Evolutionary conservation across 495 filamentous ascomycete species (phyloP).

Genomic region (Gamarada debralockiae): DNA sequence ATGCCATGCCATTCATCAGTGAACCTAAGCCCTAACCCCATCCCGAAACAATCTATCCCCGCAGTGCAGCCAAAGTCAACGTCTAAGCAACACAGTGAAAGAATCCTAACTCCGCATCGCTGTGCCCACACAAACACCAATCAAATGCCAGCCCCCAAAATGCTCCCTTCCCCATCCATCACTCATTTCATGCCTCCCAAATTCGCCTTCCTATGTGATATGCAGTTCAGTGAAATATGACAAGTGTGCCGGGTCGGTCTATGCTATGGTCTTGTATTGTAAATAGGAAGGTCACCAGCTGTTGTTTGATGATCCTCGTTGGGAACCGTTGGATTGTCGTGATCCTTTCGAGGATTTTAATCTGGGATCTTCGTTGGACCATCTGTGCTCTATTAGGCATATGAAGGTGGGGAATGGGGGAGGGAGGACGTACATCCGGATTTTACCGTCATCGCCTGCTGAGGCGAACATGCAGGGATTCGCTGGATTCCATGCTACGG

Average conservation of each 20-base stretch:
- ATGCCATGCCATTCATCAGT: not conserved
- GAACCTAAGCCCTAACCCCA: too few relatives aligned
- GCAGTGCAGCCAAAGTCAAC: not conserved
- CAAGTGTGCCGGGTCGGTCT: not conserved
- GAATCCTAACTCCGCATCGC: not conserved
- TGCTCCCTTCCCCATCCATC: not conserved
- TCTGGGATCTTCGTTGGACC: conserved; percentile 14
- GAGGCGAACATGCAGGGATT: conserved; percentile 86
- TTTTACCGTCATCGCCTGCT: conserved; percentile 80
- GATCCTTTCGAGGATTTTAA: conserved; percentile 1
- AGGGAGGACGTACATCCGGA: conserved; percentile 71
- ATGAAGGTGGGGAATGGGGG: not conserved
- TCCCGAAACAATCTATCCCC: conserved; percentile 9
- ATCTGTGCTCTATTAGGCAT: conserved; percentile 12
- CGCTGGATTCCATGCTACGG: conserved; percentile 86
- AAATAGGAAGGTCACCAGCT: too few relatives aligned
- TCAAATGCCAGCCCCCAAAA: conserved; percentile 12
- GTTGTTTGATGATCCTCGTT: not conserved
- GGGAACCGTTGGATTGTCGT: conserved; percentile 4
- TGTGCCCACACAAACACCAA: conserved; percentile 12
- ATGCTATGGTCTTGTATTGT: conserved; percentile 1
- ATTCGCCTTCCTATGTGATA: conserved; percentile 4
- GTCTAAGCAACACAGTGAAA: conserved; percentile 15
- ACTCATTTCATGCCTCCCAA: conserved; percentile 2
- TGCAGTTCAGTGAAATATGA: conserved; percentile 1